These are phyloP conservation scores for Quercus cerris DNA, from an alignment of 306 rosid species.

Conservation along the genomic window DNA sequence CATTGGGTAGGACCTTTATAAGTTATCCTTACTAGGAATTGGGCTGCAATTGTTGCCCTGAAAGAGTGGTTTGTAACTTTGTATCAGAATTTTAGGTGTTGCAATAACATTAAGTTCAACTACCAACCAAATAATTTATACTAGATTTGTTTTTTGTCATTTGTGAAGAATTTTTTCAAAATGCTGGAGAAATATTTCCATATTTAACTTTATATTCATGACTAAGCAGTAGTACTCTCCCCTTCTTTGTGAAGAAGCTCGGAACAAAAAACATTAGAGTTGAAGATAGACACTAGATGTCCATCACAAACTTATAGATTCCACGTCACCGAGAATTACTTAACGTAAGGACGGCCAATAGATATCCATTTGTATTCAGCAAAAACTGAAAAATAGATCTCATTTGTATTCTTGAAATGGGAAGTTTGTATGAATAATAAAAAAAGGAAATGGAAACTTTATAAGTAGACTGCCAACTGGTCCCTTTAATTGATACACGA, in stretches of 20 bases:
- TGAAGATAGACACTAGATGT: not conserved
- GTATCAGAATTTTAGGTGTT: not conserved
- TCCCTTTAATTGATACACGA: not conserved
- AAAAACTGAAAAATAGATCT: no score
- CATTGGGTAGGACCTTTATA: no score
- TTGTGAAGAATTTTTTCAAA: not conserved
- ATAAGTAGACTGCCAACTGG: not conserved
- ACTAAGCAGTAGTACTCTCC: not conserved
- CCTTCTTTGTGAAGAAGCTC: not conserved
- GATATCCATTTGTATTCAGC: not conserved
- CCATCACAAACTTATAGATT: not conserved
- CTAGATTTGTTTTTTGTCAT: not conserved
- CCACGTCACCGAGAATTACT: not conserved
- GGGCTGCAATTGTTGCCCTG: not conserved
- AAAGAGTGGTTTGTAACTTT: not conserved
- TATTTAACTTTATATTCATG: not conserved
- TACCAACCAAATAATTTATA: not conserved
- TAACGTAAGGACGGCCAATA: not conserved
- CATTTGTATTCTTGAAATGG: no score
- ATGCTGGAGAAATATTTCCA: not conserved
- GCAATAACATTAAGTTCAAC: not conserved
- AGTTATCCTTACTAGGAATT: not conserved
- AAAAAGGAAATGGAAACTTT: not conserved
- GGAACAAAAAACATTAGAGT: not conserved
- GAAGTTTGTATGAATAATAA: no score